Evolutionary conservation across 805 yeast species (phyloP).

Genomic region (Myxozyma sirexii): DNA sequence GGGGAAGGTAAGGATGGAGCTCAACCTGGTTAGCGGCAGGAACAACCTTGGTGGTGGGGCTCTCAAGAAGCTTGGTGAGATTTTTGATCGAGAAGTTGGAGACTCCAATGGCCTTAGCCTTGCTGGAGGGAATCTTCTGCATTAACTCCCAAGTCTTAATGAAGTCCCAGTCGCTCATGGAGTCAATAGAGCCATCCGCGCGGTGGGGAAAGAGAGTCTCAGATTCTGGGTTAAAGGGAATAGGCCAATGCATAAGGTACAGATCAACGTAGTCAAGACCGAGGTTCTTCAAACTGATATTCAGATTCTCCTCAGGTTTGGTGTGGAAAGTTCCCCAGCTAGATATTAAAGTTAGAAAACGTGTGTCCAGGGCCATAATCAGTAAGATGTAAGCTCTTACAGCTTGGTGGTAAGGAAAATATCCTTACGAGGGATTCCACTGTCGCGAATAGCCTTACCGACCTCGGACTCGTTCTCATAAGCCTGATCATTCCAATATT

Average conservation of each 20-base stretch:
- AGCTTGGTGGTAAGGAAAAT: constrained; percentile 51
- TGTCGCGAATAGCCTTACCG: constrained; percentile 48
- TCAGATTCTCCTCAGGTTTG: constrained; percentile 55
- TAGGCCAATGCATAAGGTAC: constrained; percentile 84
- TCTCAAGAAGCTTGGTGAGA: constrained; percentile 27
- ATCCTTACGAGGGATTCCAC: constrained; percentile 55
- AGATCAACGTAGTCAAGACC: constrained; percentile 77
- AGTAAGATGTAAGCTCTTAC: constrained; percentile 29
- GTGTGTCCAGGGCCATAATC: neutral
- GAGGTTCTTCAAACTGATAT: constrained; percentile 61
- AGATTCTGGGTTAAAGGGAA: constrained; percentile 49
- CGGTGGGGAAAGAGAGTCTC: constrained; percentile 47
- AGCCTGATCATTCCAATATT: constrained; percentile 5
- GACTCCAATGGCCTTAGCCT: constrained; percentile 72
- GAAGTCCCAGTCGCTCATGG: constrained; percentile 42
- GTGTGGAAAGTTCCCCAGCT: constrained; percentile 43
- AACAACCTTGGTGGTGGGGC: constrained; percentile 46
- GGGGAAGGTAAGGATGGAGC: constrained; percentile 74
- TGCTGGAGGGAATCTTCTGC: constrained; percentile 59
- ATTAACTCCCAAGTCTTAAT: constrained; percentile 63
- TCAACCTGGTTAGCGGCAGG: constrained; percentile 82
- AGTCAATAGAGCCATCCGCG: constrained; percentile 48
- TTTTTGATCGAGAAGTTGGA: constrained; percentile 61
- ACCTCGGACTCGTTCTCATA: constrained; percentile 71
- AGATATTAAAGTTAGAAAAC: neutral